Base-by-base conservation (phyloP, 805 yeast species). In the Candida stauntonica region DNA sequence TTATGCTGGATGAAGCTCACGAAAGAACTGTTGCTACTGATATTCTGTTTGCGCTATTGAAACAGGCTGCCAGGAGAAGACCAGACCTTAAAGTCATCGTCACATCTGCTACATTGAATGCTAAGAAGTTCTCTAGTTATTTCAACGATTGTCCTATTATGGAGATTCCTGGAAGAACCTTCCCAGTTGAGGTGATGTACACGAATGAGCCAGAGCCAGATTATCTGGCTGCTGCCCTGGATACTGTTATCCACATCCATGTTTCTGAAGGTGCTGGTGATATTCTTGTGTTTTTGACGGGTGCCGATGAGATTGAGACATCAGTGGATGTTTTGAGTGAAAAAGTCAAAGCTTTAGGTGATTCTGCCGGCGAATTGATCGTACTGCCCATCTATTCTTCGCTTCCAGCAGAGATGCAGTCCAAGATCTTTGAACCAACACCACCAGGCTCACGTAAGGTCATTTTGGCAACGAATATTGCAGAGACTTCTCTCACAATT, bases 1-100 rank as follows among this genome's bases (percentile, higher is more conserved):
- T 93, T 3, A 86, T 93, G 88, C 67, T 93, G 41, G 99, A 93
- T 64, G 99, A 91, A 61, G 98, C 98, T 0, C 99, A 93, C 65
- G 99, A 93, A 62, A 72, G 99, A 54, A 91, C 98, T 1, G 74
- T 93, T 19, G 86, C 94, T 0, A 93, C 98, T 0, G 99, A 93
- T 68, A 81, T 93, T 17, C 64, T 91, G 14, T 85, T 93, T 66
- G 95, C 95, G 0, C 67, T 93, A 27, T 63, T 93, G 42, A 82
- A 86, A 51, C 75, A 79, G 39, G 91, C 95, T 2, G 81, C 86
- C 0, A 43, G 59, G 4, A 66, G 67, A 38, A 74, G 96, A 45
- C 85, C 91, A 2, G 79, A 82, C 39, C 62, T 93, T 41, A 81
- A 81, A 52, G 68, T 93, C 4, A 75, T 93, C 34, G 80, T 89